A percentile compares a stretch with the other conserved stretches of the same genome.
These are phyloP conservation scores for Fraxinus paxiana DNA, from an alignment of 305 asterid species.

Conservation along the genomic window DNA sequence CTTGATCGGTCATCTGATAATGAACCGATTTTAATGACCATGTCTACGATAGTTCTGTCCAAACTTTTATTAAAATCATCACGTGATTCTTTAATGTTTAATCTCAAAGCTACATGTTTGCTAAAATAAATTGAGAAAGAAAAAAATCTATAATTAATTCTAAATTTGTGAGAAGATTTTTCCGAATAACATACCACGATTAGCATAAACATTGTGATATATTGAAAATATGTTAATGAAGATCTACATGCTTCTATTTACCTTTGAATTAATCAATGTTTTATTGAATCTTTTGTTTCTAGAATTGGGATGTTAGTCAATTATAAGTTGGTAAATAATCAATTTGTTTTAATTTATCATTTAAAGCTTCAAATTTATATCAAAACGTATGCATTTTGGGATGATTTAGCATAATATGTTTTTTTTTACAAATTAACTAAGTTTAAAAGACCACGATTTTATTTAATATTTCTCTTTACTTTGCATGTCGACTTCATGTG, in stretches of 20 bases:
- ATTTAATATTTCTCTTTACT: background rate
- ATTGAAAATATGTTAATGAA: background rate
- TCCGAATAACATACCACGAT: background rate
- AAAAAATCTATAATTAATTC: background rate
- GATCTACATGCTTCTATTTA: background rate
- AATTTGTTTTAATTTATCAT: background rate
- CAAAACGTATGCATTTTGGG: background rate
- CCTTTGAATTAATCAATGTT: too few relatives aligned
- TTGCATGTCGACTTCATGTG: background rate
- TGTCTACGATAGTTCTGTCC: background rate
- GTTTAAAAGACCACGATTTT: background rate
- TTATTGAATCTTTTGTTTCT: background rate
- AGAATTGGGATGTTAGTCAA: background rate
- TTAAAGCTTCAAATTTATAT: background rate
- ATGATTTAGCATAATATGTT: background rate
- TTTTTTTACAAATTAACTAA: background rate
- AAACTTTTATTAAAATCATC: background rate
- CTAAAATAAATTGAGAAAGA: background rate
- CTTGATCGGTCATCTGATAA: too few relatives aligned
- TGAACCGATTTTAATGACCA: too few relatives aligned
- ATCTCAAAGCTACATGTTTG: background rate
- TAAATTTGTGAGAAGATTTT: background rate
- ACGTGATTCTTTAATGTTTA: background rate
- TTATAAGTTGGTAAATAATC: background rate
- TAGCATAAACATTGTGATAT: background rate